Evolutionary conservation across 2,329 filamentous ascomycete species (phyloP), one percentile per base, ranked within the genome.

Genomic region (Leptographium lundbergii): DNA sequence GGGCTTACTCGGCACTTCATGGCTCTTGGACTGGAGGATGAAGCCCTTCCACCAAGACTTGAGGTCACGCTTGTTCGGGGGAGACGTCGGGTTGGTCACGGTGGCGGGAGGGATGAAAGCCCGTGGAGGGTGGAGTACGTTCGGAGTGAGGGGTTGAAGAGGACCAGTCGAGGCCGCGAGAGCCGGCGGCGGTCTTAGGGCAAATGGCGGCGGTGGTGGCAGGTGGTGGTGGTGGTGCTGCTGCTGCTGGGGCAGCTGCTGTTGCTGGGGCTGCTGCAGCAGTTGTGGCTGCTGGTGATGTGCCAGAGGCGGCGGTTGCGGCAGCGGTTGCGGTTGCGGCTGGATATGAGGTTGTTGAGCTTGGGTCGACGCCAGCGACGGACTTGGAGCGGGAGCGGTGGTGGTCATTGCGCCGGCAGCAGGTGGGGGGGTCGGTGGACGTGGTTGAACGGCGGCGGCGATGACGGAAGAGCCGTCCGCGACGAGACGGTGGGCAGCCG

Each of bases 31-130:
- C 53, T 80, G 77, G 58, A 88, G 81, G 75, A 94, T 94, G 75
- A 99, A 97, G 67, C 86, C 85, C 74, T 91, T 96, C 94, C 94
- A 97, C 94, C 94, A 99, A 61, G 89, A 95, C 66, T 91, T 88
- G 66, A 97, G 78, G 71, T 96, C 91, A 70, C 89, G 85, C 75
- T 88, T 95, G 65, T 85, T 89, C 34, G 89, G 89, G 59, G 88
- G 89, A 50, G 89, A 90, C 70, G 79, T 69, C 70, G 78, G 67
- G 72, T 74, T 72, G 69, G 67, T 69, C 73, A 54, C 32, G 57
- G 60, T 17, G 62, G 60, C 13, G 56, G 61, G 13, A 34, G 34
- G 50, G 39, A 24, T 7, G 25, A 51, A 19, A 17, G 48, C 48
- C 48, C 19, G 32, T 25, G 56, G 51, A 51, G 52, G 36, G 39